phyloP scores from a whole-genome alignment of 2,329 filamentous ascomycete genomes.

The Dothidotthia symphoricarpi region DNA sequence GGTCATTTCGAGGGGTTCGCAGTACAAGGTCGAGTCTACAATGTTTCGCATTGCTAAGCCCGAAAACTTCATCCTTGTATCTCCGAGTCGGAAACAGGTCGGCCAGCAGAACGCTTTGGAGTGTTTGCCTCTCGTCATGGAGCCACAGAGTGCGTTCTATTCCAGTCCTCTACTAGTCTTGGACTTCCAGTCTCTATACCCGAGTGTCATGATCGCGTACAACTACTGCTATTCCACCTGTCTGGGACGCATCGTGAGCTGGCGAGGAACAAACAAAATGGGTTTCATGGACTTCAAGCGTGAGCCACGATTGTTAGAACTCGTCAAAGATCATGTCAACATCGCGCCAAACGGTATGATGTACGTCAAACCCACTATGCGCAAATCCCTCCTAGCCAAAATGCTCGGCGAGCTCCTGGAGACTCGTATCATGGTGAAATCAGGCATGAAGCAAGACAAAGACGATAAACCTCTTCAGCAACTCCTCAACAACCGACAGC shows the following conservation, averaged over 20 bases:
- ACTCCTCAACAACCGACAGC: conserved; percentile 86
- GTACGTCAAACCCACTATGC: conserved; percentile 80
- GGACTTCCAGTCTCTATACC: conserved; percentile 95
- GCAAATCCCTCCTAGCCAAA: conserved; percentile 88
- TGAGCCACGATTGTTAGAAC: conserved; percentile 68
- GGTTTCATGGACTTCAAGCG: conserved; percentile 86
- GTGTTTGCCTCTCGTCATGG: conserved; percentile 94
- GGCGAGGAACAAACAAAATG: conserved; percentile 93
- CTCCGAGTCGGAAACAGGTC: conserved; percentile 87
- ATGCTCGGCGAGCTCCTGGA: conserved; percentile 96
- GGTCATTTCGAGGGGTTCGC: conserved; percentile 89
- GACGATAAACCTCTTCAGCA: conserved; percentile 82
- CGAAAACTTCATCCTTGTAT: conserved; percentile 87
- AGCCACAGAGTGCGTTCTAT: conserved; percentile 93
- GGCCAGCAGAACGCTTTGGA: conserved; percentile 92
- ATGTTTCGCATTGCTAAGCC: conserved; percentile 99
- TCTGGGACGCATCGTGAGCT: conserved; percentile 77
- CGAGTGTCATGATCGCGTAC: conserved; percentile 98
- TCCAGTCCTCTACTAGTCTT: conserved; percentile 83
- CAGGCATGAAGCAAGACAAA: conserved; percentile 90
- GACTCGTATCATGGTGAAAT: conserved; percentile 96
- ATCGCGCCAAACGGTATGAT: conserved; percentile 96
- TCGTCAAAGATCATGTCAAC: conserved; percentile 83
- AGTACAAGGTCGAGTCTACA: conserved; percentile 97
- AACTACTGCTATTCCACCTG: conserved; percentile 99